Conservation (phyloP, 371 early-diverging fungal species). For the Mucor lusitanicus region DNA sequence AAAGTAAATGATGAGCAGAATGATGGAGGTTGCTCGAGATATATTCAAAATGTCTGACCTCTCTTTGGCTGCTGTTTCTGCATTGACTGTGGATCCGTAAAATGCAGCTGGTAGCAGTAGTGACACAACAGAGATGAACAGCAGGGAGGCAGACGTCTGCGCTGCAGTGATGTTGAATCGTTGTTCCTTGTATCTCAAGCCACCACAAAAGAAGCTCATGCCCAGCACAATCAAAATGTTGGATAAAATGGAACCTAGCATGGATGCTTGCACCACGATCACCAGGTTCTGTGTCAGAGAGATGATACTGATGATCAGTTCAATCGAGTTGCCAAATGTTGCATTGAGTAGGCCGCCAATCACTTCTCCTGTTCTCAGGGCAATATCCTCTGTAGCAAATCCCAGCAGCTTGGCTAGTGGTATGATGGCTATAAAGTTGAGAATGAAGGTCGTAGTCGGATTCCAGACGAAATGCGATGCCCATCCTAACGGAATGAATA, state of each 20-base stretch:
- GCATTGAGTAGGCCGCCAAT: slow-evolving; percentile 89
- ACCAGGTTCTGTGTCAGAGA: slow-evolving; percentile 75
- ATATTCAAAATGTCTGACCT: slow-evolving; percentile 54
- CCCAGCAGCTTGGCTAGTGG: slow-evolving; percentile 75
- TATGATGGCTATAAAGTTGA: slow-evolving; percentile 90
- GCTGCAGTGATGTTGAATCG: slow-evolving; percentile 76
- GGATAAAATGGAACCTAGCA: slow-evolving; percentile 83
- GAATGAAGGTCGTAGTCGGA: slow-evolving; percentile 63
- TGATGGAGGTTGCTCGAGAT: slow-evolving; percentile 70
- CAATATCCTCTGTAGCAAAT: slow-evolving; percentile 65
- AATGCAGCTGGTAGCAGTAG: slow-evolving; percentile 84
- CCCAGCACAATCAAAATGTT: slow-evolving; percentile 78
- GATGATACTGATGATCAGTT: slow-evolving; percentile 79
- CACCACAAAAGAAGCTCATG: slow-evolving; percentile 80
- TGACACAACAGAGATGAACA: slow-evolving; percentile 73
- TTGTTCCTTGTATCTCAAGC: slow-evolving; percentile 68
- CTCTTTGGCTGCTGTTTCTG: slow-evolving; percentile 21
- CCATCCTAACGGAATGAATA: slow-evolving; percentile 81
- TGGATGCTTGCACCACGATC: slow-evolving; percentile 80
- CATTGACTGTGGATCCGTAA: slow-evolving; percentile 38
- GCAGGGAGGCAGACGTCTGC: slow-evolving; percentile 73
- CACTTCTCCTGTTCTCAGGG: slow-evolving; percentile 65
- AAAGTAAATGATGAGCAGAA: slow-evolving; percentile 73
- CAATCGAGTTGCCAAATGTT: slow-evolving; percentile 87
- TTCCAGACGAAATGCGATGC: slow-evolving; percentile 63